phyloP scores from a whole-genome alignment of 768 basidiomycete species.

The Russula emetica region DNA sequence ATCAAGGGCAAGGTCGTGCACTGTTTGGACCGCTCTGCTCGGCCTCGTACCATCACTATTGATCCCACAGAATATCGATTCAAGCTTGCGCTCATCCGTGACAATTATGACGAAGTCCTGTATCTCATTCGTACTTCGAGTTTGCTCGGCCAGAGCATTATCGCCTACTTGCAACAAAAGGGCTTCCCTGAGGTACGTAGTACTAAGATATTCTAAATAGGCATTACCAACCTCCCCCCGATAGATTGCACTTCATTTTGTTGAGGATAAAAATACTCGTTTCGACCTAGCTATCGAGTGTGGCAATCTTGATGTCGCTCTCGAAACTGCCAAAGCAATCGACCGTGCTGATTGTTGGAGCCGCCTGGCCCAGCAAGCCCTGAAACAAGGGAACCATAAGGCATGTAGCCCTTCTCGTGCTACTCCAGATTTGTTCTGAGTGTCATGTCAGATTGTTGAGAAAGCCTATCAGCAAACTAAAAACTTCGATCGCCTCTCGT shows the following conservation, averaged over 20 bases:
- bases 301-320: slow-evolving; percentile 92
- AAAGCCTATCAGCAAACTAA: slow-evolving; percentile 97
- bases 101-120: slow-evolving; percentile 96
- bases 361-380: slow-evolving; percentile 87
- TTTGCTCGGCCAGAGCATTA: slow-evolving; percentile 95
- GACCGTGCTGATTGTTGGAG: slow-evolving; percentile 92
- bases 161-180: slow-evolving; percentile 95
- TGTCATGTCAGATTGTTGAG: slow-evolving; percentile 73
- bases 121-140: slow-evolving; percentile 95
- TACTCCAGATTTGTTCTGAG: slow-evolving; percentile 7
- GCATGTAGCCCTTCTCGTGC: slow-evolving; percentile 37
- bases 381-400: slow-evolving; percentile 98
- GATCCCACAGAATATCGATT: slow-evolving; percentile 99
- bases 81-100: slow-evolving; percentile 90
- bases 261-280: slow-evolving; percentile 94
- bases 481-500: slow-evolving; percentile 95
- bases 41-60: slow-evolving; percentile 92
- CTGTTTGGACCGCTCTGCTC: slow-evolving; percentile 92
- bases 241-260: slow-evolving; percentile 96
- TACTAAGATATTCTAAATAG: neutral
- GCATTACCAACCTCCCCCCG: neutral
- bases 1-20: slow-evolving; percentile 95
- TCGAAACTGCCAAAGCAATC: slow-evolving; percentile 86
- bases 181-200: slow-evolving; percentile 87
- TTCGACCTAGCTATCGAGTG: slow-evolving; percentile 99